Base-by-base conservation (phyloP, 805 yeast genomes). In the Candida ulmi region DNA sequence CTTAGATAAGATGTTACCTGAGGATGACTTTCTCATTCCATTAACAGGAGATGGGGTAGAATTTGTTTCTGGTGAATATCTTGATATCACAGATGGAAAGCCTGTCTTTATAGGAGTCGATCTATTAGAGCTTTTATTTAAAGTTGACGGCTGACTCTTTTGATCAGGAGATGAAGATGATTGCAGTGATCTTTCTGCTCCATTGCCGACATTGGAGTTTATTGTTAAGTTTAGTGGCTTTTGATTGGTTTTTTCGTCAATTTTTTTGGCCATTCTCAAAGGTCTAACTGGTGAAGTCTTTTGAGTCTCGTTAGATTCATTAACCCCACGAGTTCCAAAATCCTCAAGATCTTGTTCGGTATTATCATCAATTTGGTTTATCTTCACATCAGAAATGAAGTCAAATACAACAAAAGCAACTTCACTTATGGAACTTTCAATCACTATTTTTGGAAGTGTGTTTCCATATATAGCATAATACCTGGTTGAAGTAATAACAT, bases 391-490 rank as follows among this genome's bases (percentile, higher is more conserved):
- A 2, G 79, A 65, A 16, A 83, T 52, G 39, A 80, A 68, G 46
- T 80, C 84, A 53, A 84, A 80, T 18, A 82, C 63, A 2, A 81
- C 63, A 54, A 80, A 81, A 8, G 81, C 71, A 27, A 88, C 64
- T 52, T 88, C 96, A 33, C 84, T 74, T 9, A 86, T 63, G 0
- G 97, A 81, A 17, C 88, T 74, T 60, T 87, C 83, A 16, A 88
- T 71, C 2, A 88, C 72, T 17, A 83, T 63, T 38, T 71, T 72
- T 1, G 96, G 96, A 40, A 87, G 61, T 3, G 85, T 53, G n/a
- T 71, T 69, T 4, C 73, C 66, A 49, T 83, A 81, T 11, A 79
- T 63, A 1, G 84, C 76, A 58, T 68, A 83, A 54, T 87, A 86
- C 52, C 96, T 71, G 1, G 90, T 75, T 1, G 88, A 72, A 4